phyloP scores from a whole-genome alignment of 768 basidiomycete genomes.

The Auricularia heimuer region DNA sequence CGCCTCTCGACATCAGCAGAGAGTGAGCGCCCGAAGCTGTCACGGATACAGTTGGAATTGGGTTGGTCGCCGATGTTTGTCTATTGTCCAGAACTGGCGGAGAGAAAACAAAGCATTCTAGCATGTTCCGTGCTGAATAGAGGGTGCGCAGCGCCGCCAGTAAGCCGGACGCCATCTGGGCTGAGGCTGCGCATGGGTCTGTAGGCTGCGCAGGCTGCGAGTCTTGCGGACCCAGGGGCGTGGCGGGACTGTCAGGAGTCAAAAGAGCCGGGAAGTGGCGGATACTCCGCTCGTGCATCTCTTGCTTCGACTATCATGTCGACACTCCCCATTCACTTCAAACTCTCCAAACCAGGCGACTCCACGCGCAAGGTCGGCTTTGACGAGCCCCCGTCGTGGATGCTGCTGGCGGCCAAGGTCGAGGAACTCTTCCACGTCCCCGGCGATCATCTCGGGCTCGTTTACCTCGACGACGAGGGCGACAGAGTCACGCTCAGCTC shows the following conservation, averaged over 20 bases:
- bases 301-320: constrained; percentile 11
- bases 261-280: neutral
- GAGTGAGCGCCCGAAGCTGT: too few species aligned
- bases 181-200: too few species aligned
- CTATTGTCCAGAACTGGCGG: too few species aligned
- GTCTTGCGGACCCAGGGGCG: too few species aligned
- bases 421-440: constrained; percentile 48
- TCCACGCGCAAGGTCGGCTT: constrained; percentile 55
- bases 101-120: too few species aligned
- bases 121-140: too few species aligned
- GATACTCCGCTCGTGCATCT: constrained; percentile 3
- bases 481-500: constrained; percentile 73
- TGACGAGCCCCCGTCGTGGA: constrained; percentile 43
- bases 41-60: too few species aligned
- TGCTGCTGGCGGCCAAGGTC: constrained; percentile 44
- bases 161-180: too few species aligned
- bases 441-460: constrained; percentile 47
- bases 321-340: constrained; percentile 41
- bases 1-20: too few species aligned
- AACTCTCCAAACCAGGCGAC: constrained; percentile 47
- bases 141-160: too few species aligned
- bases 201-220: too few species aligned
- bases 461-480: constrained; percentile 62
- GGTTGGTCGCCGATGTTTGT: too few species aligned
- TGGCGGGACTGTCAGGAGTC: neutral